phyloP scores from a whole-genome alignment of 495 filamentous ascomycete genomes.

The Penicillium coffeae region DNA sequence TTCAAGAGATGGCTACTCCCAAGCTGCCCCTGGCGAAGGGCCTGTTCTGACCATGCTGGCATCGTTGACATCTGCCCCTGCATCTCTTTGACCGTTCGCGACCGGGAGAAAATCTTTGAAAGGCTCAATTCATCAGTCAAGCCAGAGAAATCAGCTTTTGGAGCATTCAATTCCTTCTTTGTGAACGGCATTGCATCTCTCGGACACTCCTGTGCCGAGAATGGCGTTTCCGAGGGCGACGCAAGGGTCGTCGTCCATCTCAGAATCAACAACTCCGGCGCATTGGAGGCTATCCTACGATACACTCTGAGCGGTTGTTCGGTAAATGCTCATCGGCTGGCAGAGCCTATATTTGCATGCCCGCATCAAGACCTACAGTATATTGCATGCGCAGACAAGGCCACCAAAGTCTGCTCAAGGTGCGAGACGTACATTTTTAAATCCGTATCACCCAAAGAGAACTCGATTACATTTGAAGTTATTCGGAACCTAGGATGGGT shows the following conservation, averaged over 20 bases:
- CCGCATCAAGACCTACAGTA: slow-evolving; percentile 11
- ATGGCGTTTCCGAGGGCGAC: neutral
- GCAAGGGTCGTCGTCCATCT: slow-evolving; percentile 4
- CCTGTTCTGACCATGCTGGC: neutral
- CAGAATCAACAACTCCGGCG: slow-evolving; percentile 3
- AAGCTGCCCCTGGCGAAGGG: slow-evolving; percentile 1
- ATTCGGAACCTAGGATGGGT: neutral
- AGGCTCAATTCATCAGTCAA: slow-evolving; percentile 8
- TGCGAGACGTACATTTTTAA: neutral
- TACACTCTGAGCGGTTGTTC: slow-evolving; percentile 7
- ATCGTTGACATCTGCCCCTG: slow-evolving; percentile 16
- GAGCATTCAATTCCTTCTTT: slow-evolving; percentile 6
- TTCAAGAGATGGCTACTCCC: slow-evolving; percentile 5
- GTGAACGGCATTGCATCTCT: neutral
- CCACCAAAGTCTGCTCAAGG: neutral
- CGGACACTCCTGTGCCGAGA: slow-evolving; percentile 3
- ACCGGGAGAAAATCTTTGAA: slow-evolving; percentile 7
- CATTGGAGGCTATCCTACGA: neutral
- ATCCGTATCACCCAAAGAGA: neutral
- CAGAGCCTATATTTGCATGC: slow-evolving; percentile 11
- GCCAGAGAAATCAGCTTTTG: slow-evolving; percentile 1
- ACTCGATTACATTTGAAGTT: neutral
- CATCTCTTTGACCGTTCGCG: slow-evolving; percentile 11
- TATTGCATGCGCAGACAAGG: neutral
- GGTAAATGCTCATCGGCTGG: neutral